Conservation (phyloP, 331 rosid species). For the Quercus lobata region DNA sequence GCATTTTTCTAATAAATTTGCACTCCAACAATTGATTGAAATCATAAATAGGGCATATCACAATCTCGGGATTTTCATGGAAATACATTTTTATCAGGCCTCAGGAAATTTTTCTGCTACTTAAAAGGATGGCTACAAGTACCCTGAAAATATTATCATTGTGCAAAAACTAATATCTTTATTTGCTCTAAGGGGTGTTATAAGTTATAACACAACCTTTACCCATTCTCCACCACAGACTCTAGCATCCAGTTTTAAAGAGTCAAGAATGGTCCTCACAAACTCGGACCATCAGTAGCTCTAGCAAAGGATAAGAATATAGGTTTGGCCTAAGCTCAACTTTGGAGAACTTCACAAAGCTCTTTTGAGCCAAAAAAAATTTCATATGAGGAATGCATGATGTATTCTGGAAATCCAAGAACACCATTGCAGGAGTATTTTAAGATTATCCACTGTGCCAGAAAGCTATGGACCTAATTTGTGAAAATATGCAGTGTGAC, state of each 20-base stretch:
- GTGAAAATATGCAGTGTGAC: background rate
- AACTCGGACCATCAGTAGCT: too few species aligned
- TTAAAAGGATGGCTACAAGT: background rate
- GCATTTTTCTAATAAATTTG: background rate
- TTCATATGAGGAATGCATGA: background rate
- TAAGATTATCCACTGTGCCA: background rate
- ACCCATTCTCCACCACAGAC: too few species aligned
- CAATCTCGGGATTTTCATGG: too few species aligned
- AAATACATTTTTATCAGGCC: background rate
- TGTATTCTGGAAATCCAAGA: background rate
- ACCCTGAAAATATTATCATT: background rate
- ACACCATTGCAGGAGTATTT: background rate
- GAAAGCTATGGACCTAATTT: background rate
- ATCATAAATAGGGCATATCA: too few species aligned
- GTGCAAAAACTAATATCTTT: background rate
- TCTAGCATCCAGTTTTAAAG: background rate
- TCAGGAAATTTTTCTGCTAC: background rate
- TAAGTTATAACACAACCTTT: background rate
- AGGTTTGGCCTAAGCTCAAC: background rate
- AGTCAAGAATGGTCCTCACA: background rate
- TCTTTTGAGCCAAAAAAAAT: background rate
- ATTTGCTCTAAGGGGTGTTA: too few species aligned
- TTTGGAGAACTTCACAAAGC: background rate
- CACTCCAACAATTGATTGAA: too few species aligned
- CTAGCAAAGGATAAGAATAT: background rate